phyloP scores from a whole-genome alignment of 2,329 filamentous ascomycete species.

The Clarireedia paspali region DNA sequence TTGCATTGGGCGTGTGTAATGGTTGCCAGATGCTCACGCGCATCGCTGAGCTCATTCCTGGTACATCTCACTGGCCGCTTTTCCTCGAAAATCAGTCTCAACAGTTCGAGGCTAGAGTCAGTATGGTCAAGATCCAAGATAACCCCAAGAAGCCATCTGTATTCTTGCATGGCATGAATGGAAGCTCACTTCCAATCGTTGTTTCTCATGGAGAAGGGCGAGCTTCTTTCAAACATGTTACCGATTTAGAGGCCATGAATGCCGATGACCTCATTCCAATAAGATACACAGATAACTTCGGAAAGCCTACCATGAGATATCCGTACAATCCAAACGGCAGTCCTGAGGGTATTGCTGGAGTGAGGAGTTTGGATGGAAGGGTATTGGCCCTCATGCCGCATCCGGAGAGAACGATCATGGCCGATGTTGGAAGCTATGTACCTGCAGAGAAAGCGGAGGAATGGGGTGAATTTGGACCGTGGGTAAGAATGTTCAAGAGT shows the following conservation, averaged over 20 bases:
- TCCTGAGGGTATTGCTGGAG: slow-evolving; percentile 59
- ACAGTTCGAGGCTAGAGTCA: slow-evolving; percentile 83
- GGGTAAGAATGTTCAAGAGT: slow-evolving; percentile 65
- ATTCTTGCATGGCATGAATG: slow-evolving; percentile 84
- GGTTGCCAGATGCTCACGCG: slow-evolving; percentile 92
- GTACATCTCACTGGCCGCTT: slow-evolving; percentile 73
- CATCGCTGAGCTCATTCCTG: slow-evolving; percentile 76
- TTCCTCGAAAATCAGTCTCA: slow-evolving; percentile 80
- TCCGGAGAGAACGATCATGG: slow-evolving; percentile 61
- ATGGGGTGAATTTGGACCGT: slow-evolving; percentile 65
- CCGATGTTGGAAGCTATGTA: slow-evolving; percentile 59
- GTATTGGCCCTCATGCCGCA: slow-evolving; percentile 70
- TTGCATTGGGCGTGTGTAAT: slow-evolving; percentile 91
- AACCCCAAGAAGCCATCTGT: slow-evolving; percentile 56
- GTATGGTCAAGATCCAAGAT: slow-evolving; percentile 75
- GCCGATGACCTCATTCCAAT: slow-evolving; percentile 65
- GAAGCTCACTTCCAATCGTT: slow-evolving; percentile 73
- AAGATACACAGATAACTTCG: slow-evolving; percentile 78
- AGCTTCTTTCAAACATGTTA: slow-evolving; percentile 57
- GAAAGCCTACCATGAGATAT: slow-evolving; percentile 69
- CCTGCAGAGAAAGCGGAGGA: slow-evolving; percentile 46
- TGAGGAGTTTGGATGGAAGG: slow-evolving; percentile 56
- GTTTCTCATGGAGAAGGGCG: slow-evolving; percentile 89
- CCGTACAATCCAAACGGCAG: slow-evolving; percentile 79
- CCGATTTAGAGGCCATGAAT: slow-evolving; percentile 47